Conservation (phyloP, 768 basidiomycete species). For the Nidularia pulvinata region DNA sequence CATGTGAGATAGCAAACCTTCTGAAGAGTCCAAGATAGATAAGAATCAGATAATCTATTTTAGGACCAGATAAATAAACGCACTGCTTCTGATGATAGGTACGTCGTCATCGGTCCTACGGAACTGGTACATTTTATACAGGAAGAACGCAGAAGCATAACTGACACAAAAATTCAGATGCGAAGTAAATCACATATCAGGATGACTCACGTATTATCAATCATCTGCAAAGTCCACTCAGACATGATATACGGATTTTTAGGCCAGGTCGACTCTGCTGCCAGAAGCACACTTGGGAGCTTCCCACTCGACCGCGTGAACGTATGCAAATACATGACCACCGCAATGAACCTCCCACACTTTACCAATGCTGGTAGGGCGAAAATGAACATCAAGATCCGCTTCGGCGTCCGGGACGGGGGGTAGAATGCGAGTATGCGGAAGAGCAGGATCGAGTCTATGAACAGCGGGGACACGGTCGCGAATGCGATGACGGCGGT, state of each 20-base stretch:
- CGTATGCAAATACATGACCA: slow-evolving; percentile 16
- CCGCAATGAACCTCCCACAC: slow-evolving; percentile 18
- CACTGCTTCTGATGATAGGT: slow-evolving; percentile 6
- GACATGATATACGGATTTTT: neutral
- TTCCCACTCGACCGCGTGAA: neutral
- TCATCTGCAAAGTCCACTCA: slow-evolving; percentile 29
- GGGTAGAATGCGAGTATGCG: slow-evolving; percentile 34
- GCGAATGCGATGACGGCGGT: slow-evolving; percentile 17
- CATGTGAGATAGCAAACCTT: slow-evolving; percentile 19
- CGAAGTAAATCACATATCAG: neutral
- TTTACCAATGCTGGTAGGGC: slow-evolving; percentile 24
- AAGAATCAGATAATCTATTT: slow-evolving; percentile 8
- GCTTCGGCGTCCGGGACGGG: slow-evolving; percentile 8
- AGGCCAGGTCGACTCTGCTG: neutral
- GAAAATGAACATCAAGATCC: slow-evolving; percentile 14
- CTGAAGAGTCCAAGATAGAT: neutral
- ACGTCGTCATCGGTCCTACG: neutral
- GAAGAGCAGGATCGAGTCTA: slow-evolving; percentile 35
- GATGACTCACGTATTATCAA: slow-evolving; percentile 26
- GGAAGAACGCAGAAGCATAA: slow-evolving; percentile 22
- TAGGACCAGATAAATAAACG: too few species aligned
- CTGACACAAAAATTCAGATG: slow-evolving; percentile 3
- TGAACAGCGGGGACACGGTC: slow-evolving; percentile 25
- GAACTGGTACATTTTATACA: slow-evolving; percentile 13
- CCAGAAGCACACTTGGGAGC: neutral